Percentiles rank a stretch among this genome's conserved stretches.
Conservation (phyloP, 1,284 basidiomycete genomes). For the Irpex rosettiformis region DNA sequence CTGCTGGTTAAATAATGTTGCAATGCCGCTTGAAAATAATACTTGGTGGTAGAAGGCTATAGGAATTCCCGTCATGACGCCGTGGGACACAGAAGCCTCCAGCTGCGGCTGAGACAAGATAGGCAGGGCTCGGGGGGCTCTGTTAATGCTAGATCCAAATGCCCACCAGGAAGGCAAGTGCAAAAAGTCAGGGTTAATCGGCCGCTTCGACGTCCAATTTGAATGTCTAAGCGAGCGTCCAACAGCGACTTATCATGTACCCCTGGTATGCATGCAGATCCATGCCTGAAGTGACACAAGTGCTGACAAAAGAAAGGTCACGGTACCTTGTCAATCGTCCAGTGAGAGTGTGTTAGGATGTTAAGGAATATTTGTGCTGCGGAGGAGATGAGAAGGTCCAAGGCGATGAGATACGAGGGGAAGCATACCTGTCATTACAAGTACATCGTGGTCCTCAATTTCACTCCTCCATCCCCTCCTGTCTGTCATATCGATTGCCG, state of each 20-base stretch:
- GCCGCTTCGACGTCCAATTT: background rate
- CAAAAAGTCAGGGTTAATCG: background rate
- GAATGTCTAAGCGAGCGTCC: constrained; percentile 1
- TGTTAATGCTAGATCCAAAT: background rate
- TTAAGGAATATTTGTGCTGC: constrained; percentile 80
- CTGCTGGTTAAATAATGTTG: background rate
- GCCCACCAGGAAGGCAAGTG: background rate
- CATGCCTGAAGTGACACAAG: background rate
- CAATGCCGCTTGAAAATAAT: background rate
- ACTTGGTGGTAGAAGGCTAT: too few species aligned
- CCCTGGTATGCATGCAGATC: background rate
- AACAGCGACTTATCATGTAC: background rate
- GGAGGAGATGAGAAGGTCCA: background rate
- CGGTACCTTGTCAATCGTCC: constrained; percentile 59
- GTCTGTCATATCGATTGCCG: constrained; percentile 69
- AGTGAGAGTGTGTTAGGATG: constrained; percentile 73
- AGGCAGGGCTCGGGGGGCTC: too few species aligned
- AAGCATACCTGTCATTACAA: constrained; percentile 74
- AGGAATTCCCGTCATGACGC: too few species aligned
- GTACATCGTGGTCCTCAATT: constrained; percentile 63
- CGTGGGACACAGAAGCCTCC: background rate
- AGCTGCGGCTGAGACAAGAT: background rate
- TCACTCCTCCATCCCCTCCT: constrained; percentile 60
- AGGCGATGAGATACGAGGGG: constrained; percentile 4
- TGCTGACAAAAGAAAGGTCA: background rate